Percentiles rank a stretch among this genome's conserved stretches.
Evolutionary conservation across 345 rosid genomes (phyloP).

Genomic region (Diplotaxis tenuifolia): DNA sequence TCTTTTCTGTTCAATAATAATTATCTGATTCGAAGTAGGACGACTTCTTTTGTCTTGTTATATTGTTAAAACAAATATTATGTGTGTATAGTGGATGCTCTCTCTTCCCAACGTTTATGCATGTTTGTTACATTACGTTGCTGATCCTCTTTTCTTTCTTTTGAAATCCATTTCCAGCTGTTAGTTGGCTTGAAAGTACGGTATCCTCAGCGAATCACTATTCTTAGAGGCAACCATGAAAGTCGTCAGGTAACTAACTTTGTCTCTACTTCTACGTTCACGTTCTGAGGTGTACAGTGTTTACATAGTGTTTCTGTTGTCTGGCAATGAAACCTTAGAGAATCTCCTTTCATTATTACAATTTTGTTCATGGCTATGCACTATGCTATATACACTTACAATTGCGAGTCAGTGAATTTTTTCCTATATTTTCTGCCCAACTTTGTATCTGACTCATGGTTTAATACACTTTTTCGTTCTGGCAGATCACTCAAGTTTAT

Average conservation of each 20-base stretch:
- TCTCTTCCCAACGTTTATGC: background rate
- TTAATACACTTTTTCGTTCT: conserved; percentile 24
- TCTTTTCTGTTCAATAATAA: background rate
- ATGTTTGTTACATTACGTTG: background rate
- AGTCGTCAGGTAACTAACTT: conserved; percentile 68
- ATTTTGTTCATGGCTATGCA: background rate
- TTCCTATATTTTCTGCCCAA: background rate
- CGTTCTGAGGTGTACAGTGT: background rate
- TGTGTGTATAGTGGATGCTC: background rate
- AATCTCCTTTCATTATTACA: background rate
- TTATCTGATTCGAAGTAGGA: background rate
- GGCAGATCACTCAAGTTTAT: conserved; percentile 98
- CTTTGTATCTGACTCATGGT: conserved; percentile 27
- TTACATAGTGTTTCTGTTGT: conserved; percentile 1
- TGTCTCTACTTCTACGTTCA: conserved; percentile 1
- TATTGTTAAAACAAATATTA: background rate
- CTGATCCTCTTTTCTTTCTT: conserved; percentile 17
- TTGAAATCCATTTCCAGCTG: conserved; percentile 43
- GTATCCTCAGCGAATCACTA: conserved; percentile 73
- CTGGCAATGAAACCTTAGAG: background rate
- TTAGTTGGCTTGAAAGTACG: conserved; percentile 81
- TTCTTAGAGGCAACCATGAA: conserved; percentile 88
- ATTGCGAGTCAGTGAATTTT: background rate
- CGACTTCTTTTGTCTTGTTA: background rate
- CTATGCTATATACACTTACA: background rate